Percentiles rank a stretch among this genome's conserved stretches.
These are phyloP conservation scores for Rosa persica DNA, from an alignment of 306 rosid species.

Conservation along the genomic window DNA sequence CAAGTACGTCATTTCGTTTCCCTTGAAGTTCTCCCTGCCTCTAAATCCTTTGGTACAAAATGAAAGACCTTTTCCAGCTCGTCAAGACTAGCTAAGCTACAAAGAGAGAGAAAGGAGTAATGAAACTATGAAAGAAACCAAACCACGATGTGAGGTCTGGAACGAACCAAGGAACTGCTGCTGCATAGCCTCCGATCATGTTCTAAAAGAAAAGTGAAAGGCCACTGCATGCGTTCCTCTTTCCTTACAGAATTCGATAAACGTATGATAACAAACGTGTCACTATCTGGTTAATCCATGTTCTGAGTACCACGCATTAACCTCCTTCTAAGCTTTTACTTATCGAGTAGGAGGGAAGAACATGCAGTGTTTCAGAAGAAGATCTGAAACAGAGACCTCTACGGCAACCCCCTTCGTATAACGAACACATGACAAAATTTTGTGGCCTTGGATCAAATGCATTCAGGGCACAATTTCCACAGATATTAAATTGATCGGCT, in stretches of 20 bases:
- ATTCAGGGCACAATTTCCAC: slow-evolving; percentile 13
- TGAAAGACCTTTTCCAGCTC: background rate
- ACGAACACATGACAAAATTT: background rate
- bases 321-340: background rate
- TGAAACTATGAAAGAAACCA: background rate
- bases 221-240: background rate
- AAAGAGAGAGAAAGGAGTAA: background rate
- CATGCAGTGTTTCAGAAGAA: background rate
- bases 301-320: background rate
- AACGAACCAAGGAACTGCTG: background rate
- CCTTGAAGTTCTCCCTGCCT: background rate
- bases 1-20: slow-evolving; percentile 3
- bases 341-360: background rate
- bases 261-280: background rate
- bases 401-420: background rate
- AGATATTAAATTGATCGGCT: background rate
- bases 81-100: background rate
- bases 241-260: background rate
- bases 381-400: background rate
- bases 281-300: background rate
- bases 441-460: background rate
- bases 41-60: background rate
- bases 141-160: background rate
- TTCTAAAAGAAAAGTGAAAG: background rate
- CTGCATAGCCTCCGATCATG: background rate